Base-by-base conservation (phyloP, 495 filamentous ascomycete species). In the Penicillium ucsense region DNA sequence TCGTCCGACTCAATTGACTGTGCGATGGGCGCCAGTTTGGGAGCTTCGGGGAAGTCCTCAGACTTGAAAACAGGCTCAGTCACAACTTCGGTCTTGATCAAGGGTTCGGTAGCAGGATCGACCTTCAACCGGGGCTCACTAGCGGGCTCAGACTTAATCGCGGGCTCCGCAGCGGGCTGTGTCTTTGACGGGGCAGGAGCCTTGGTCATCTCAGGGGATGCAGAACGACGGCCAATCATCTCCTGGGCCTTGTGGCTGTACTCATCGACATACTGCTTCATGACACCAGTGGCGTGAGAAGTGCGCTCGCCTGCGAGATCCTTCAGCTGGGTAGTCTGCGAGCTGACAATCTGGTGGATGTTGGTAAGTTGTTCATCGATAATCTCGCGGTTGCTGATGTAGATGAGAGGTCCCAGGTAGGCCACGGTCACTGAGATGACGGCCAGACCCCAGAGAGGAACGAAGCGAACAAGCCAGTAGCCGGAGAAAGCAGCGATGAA, bases 381-480 rank as follows among this genome's bases (percentile, higher is more conserved):
- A 52, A 91, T 63, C 65, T 95, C 89, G 64, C 87, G 83, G 81
- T 99, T 97, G 70, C 79, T 82, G 58, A 87, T 82, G 74, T 97
- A 97, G 67, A 94, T 64, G 46, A 96, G 77, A 35, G 92, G 92
- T n/a, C 70, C 82, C 52, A 95, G 74, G 76, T 95, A 99, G 57
- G 81, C 66, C 52, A 84, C 71, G 37, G 82, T 81, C 41, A 85
- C 84, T 48, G 75, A 77, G 52, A 96, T 77, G 48, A 97, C 72
- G 41, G 86, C 73, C 57, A 99, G 76, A 30, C 88, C 88, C 92
- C 92, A 99, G 71, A 91, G 76, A 10, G 92, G 92, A 51, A 95
- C 76, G 64, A 95, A 76, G 71, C 92, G 96, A 70, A 94, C 86
- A 54, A 99, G 75, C 75, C 82, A 91, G 73, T 96, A 96, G 50